Evolutionary conservation across 108 stramenopile genomes (phyloP).

Genomic region (Parmales sp.): DNA sequence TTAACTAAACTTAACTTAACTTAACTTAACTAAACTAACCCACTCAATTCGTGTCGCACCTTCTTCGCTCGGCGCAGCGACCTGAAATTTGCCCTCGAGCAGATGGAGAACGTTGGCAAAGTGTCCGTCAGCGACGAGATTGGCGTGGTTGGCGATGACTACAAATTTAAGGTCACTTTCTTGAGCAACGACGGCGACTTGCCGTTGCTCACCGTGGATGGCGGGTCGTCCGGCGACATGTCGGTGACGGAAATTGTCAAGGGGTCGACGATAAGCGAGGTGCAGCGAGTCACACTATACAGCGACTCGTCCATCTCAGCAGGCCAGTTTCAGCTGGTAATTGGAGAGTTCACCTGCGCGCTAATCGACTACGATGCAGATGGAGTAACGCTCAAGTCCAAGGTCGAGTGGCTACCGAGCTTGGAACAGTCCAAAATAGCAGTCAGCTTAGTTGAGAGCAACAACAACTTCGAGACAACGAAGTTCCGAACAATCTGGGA

Average conservation of each 20-base stretch:
- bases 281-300: not conserved
- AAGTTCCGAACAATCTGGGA: not conserved
- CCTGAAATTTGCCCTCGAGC: not conserved
- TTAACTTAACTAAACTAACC: too few relatives aligned
- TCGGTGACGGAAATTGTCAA: not conserved
- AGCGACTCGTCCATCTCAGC: not conserved
- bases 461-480: not conserved
- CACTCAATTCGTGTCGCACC: not conserved
- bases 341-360: not conserved
- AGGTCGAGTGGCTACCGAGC: not conserved
- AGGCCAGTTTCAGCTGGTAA: not conserved
- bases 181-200: constrained; percentile 3
- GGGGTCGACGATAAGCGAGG: not conserved
- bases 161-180: not conserved
- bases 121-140: not conserved
- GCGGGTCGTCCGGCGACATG: not conserved
- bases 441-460: not conserved
- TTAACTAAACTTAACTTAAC: too few relatives aligned
- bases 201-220: not conserved
- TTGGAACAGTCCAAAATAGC: too few relatives aligned
- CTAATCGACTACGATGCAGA: not conserved
- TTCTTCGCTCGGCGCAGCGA: not conserved
- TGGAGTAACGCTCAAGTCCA: not conserved
- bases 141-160: not conserved
- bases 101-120: not conserved